phyloP scores from a whole-genome alignment of 2,329 filamentous ascomycete genomes.

The Coniochaeta sp. region DNA sequence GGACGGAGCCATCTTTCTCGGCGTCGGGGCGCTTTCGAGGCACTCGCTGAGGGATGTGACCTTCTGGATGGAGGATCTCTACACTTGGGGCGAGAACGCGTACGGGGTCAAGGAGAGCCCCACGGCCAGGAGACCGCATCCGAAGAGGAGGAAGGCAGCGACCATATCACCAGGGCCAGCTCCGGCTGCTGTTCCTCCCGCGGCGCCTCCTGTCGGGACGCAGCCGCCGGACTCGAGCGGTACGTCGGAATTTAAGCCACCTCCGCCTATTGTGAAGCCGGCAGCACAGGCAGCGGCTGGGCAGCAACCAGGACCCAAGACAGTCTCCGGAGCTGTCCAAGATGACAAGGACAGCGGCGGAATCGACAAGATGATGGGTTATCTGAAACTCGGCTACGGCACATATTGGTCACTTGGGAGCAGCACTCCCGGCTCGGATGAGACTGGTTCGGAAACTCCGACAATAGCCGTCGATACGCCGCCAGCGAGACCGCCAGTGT shows the following conservation, averaged over 20 bases:
- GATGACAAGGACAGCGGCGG: background rate
- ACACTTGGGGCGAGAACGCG: slow-evolving; percentile 72
- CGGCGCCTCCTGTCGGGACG: background rate
- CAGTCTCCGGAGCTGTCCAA: background rate
- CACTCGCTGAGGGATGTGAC: slow-evolving; percentile 66
- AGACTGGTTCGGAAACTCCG: slow-evolving; percentile 8
- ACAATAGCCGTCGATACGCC: slow-evolving; percentile 5
- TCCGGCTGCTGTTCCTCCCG: background rate
- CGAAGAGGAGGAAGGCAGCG: slow-evolving; percentile 25
- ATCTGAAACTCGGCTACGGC: slow-evolving; percentile 60
- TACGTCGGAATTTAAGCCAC: background rate
- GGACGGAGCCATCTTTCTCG: slow-evolving; percentile 83
- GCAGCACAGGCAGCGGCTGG: background rate
- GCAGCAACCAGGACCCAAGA: background rate
- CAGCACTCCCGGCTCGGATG: slow-evolving; percentile 14
- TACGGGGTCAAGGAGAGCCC: slow-evolving; percentile 82
- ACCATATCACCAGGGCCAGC: background rate
- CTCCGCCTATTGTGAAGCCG: background rate
- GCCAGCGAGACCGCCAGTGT: background rate
- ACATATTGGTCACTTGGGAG: slow-evolving; percentile 53
- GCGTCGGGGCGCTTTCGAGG: slow-evolving; percentile 65
- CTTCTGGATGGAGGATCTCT: slow-evolving; percentile 84
- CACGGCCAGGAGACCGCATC: slow-evolving; percentile 51
- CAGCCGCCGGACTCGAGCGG: background rate
- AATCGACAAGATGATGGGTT: slow-evolving; percentile 52